Evolutionary conservation across 345 rosid genomes (phyloP), one percentile per base, ranked within the genome.

Genomic region (Aquilaria sinensis): DNA sequence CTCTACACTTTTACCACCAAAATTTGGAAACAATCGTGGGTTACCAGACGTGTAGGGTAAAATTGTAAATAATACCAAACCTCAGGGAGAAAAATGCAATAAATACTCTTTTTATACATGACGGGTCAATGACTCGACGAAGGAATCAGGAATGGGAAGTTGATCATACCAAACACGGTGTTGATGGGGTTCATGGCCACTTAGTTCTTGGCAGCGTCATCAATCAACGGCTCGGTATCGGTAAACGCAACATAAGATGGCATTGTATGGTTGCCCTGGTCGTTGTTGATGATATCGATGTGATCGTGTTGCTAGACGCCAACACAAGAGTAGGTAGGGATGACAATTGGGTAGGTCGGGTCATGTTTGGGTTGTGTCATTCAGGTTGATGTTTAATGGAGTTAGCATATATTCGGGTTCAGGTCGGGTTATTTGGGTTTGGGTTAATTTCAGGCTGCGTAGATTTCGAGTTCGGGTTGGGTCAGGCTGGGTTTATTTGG

Each of bases 141-240:
- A 23, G 23, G 23, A 23, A 23, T 23, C 23, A 23, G 23, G 23
- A 23, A 23, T 23, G 23, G 23, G 1, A 23, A 23, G 23, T 23
- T 23, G 30, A 15, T 13, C 4, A 45, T 54, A 53, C 58, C 60
- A 47, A 67, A 67, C 10, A 67, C 65, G 12, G 74, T 64, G 51
- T 70, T 62, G 47, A 51, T 41, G 9, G 66, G 66, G 12, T 62
- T 62, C 66, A 62, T 62, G 33, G 66, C 66, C 33, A 62, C 66
- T 51, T 62, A 48, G n/a, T 62, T 62, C 10, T 62, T 62, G 15
- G 66, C 58, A 1, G 66, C 51, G 34, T 62, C 66, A 4, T 48
- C 66, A 23, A 62, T 62, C 5, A 62, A 13, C 33, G 57, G 58
- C 58, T 62, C 66, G 50, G 66, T 10, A 51, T 62, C 66, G 0